Evolutionary conservation across 495 filamentous ascomycete genomes (phyloP), one percentile per base, ranked within the genome.

Genomic region (Neurospora sp.): DNA sequence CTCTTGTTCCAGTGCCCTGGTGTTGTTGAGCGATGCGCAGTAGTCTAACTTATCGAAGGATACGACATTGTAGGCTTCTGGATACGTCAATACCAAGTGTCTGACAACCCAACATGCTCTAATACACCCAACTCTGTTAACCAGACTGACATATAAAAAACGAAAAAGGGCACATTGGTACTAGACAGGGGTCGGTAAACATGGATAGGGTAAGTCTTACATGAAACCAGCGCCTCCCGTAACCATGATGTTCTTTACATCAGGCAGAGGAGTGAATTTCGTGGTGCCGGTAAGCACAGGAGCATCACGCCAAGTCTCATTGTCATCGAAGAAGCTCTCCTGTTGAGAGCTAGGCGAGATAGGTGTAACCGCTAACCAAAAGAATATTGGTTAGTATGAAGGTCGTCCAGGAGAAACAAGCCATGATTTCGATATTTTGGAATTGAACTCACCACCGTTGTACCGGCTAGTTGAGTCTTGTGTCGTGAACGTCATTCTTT

Each of bases 11-110:
- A 94, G 84, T 40, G 82, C 81, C 5, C 86, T 82, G 14, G 90
- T 91, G 81, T 94, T 94, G 81, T 91, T 89, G 75, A 92, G 81
- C 11, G 90, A 91, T 16, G 91, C 84, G 80, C 89, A 91, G 81
- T 91, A 90, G 77, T 93, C 91, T 62, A 94, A 84, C 80, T 92
- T 93, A 81, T 94, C 92, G 75, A 93, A 92, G 18, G 89, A 92
- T 46, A 94, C 80, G 73, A 93, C 86, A 72, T 90, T 91, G 84
- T 94, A 94, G 77, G 86, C 84, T 66, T 89, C 77, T 0, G 89
- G 85, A 75, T 93, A 93, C 14, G 88, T 89, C 59, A 90, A 79
- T 23, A 87, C 86, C 72, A 93, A 83, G 79, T 93, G 91, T 62
- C 91, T 88, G 69, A 90, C 89, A 37, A 94, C 82, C 92, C 91